These are phyloP conservation scores for Magnaporthiopsis rhizophila DNA, from an alignment of 2,329 filamentous ascomycete genomes.

Conservation along the genomic window DNA sequence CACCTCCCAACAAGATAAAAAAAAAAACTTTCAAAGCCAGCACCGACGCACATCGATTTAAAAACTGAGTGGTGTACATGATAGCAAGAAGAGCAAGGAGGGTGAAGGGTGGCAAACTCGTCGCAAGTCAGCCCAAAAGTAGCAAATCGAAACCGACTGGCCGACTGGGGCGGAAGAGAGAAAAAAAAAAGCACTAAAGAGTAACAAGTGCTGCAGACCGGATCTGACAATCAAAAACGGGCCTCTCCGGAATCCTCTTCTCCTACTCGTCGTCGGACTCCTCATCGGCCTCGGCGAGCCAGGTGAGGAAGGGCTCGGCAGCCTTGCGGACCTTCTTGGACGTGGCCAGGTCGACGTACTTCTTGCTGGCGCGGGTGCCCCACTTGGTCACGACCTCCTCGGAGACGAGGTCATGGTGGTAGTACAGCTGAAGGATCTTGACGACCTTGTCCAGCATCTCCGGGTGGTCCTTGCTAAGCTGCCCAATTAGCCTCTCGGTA, in stretches of 20 bases:
- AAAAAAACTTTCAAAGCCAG: neutral
- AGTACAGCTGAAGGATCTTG: conserved; percentile 82
- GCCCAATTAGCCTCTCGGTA: conserved; percentile 80
- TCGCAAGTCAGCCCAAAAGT: neutral
- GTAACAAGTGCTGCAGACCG: neutral
- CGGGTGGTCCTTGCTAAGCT: conserved; percentile 65
- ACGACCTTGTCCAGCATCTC: conserved; percentile 69
- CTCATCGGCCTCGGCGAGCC: conserved; percentile 80
- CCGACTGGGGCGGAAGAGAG: neutral
- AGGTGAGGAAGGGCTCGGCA: conserved; percentile 86
- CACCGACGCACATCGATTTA: neutral
- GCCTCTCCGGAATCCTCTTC: neutral
- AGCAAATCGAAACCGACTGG: neutral
- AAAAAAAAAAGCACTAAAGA: neutral
- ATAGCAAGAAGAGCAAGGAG: neutral
- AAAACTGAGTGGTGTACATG: conserved; percentile 1
- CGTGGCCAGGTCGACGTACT: conserved; percentile 82
- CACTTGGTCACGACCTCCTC: conserved; percentile 87
- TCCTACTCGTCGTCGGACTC: conserved; percentile 43
- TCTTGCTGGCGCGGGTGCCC: conserved; percentile 95
- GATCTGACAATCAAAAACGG: neutral
- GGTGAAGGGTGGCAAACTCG: neutral
- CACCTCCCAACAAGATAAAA: neutral
- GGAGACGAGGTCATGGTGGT: conserved; percentile 79
- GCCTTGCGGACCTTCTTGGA: conserved; percentile 96